Base-by-base conservation (phyloP, 352 stramenopile species). In the Globisporangium polare region DNA sequence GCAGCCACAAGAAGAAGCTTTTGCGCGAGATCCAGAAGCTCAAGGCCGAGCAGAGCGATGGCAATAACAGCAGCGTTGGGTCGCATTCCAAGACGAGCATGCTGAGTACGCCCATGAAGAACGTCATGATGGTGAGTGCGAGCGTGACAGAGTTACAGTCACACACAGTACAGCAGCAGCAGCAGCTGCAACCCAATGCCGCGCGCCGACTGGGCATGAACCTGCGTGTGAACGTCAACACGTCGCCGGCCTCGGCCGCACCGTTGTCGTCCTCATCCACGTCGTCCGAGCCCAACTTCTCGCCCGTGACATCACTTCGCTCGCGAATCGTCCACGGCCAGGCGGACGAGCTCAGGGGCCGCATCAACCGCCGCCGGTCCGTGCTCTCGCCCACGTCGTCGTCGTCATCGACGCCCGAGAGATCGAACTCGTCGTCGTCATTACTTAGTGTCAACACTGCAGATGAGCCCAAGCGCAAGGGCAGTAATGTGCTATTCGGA, bases 1-100 rank as follows among this genome's bases (percentile, higher is more conserved):
- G 85, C 4, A 78, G 78, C 1, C 77, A 89, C 50, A 91, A 91
- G 66, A 91, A 90, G 65, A 92, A 92, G 45, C 61, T 94, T 29
- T 69, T 77, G 61, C 78, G 85, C 7, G 85, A 94, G 62, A 81
- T 89, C 53, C 77, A 88, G 41, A 92, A 92, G 51, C 70, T 94
- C n/a, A 74, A 83, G 43, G 60, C 53, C 13, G 63, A 74, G 20
- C 41, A 67, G 5, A 45, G 53, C 1, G 9, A 61, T 10, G 22
- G 46, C 20, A n/a, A 8, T 29, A n/a, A n/a, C n/a, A 29, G 27
- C 24, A n/a, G 22, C 12, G 18, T 9, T 18, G 9, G 24, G 18
- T 50, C 49, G 35, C 50, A 53, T 13, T 4, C 20, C 12, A 67
- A 50, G n/a, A 24, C 31, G 26, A 50, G 9, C 10, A 42, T 53